Evolutionary conservation across 1,139 yeast genomes (phyloP).

Genomic region (Hyphopichia buzzinii): DNA sequence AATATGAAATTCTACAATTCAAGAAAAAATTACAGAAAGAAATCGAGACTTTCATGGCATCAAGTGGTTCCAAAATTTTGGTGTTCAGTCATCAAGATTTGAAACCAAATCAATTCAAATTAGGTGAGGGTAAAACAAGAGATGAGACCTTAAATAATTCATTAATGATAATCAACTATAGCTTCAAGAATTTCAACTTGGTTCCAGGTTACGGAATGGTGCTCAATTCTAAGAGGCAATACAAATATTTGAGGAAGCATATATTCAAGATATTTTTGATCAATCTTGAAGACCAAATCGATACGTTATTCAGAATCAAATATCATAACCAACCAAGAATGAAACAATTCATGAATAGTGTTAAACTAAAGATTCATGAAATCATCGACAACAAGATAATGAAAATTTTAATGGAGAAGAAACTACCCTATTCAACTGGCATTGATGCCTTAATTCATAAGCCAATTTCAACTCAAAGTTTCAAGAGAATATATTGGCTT

Average conservation of each 20-base stretch:
- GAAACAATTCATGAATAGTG: slow-evolving; percentile 23
- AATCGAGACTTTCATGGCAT: slow-evolving; percentile 26
- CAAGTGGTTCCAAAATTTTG: slow-evolving; percentile 18
- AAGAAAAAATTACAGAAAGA: slow-evolving; percentile 32
- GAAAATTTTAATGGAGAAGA: slow-evolving; percentile 14
- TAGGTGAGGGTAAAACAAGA: slow-evolving; percentile 23
- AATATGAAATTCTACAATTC: slow-evolving; percentile 31
- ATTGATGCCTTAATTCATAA: slow-evolving; percentile 27
- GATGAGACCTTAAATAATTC: slow-evolving; percentile 7
- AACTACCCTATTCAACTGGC: slow-evolving; percentile 13
- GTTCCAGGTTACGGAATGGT: slow-evolving; percentile 35
- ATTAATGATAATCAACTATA: slow-evolving; percentile 24
- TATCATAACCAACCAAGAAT: slow-evolving; percentile 28
- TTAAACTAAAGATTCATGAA: slow-evolving; percentile 25
- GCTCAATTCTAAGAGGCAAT: slow-evolving; percentile 25
- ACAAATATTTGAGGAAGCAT: slow-evolving; percentile 28
- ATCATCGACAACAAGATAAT: slow-evolving; percentile 25
- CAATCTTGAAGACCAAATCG: slow-evolving; percentile 41
- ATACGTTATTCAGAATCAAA: slow-evolving; percentile 35
- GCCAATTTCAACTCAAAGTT: slow-evolving; percentile 25
- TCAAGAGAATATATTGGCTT: slow-evolving; percentile 37
- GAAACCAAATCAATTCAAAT: slow-evolving; percentile 26
- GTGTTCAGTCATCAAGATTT: slow-evolving; percentile 24
- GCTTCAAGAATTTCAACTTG: slow-evolving; percentile 32
- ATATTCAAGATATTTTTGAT: slow-evolving; percentile 37